Percentiles rank a stretch among this genome's conserved stretches.
Conservation (phyloP, 2,329 filamentous ascomycete genomes). For the Penicillium griseofulvum region DNA sequence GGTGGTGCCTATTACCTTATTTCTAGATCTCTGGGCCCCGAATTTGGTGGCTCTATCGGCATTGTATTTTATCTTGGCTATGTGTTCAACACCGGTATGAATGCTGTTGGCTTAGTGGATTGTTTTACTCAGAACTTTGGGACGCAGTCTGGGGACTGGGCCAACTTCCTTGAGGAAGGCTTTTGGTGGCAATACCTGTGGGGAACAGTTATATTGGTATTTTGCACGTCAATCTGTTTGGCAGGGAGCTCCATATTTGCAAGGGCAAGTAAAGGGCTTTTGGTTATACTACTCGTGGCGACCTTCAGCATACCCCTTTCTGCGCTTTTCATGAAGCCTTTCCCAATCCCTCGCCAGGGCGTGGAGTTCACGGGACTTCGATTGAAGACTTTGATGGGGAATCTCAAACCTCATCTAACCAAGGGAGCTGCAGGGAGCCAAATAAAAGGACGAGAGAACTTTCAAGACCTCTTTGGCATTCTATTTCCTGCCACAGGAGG, state of each 20-base stretch:
- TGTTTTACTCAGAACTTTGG: slow-evolving; percentile 77
- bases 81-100: slow-evolving; percentile 81
- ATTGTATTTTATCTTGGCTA: slow-evolving; percentile 89
- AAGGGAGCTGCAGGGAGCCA: slow-evolving; percentile 62
- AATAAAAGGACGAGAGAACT: slow-evolving; percentile 64
- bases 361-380: slow-evolving; percentile 79
- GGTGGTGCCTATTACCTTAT: slow-evolving; percentile 89
- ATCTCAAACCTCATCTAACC: slow-evolving; percentile 67
- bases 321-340: slow-evolving; percentile 66
- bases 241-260: slow-evolving; percentile 78
- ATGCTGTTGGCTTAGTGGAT: slow-evolving; percentile 80
- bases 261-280: slow-evolving; percentile 72
- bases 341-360: slow-evolving; percentile 59
- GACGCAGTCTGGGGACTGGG: slow-evolving; percentile 53
- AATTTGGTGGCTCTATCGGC: slow-evolving; percentile 86
- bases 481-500: slow-evolving; percentile 70
- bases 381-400: slow-evolving; percentile 66
- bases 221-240: slow-evolving; percentile 73
- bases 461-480: slow-evolving; percentile 81
- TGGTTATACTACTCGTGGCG: slow-evolving; percentile 68
- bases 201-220: slow-evolving; percentile 66
- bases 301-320: slow-evolving; percentile 81
- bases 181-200: slow-evolving; percentile 77
- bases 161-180: slow-evolving; percentile 62
- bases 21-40: slow-evolving; percentile 77